phyloP scores from a whole-genome alignment of 2,329 filamentous ascomycete genomes.

The Fusarium chaquense region DNA sequence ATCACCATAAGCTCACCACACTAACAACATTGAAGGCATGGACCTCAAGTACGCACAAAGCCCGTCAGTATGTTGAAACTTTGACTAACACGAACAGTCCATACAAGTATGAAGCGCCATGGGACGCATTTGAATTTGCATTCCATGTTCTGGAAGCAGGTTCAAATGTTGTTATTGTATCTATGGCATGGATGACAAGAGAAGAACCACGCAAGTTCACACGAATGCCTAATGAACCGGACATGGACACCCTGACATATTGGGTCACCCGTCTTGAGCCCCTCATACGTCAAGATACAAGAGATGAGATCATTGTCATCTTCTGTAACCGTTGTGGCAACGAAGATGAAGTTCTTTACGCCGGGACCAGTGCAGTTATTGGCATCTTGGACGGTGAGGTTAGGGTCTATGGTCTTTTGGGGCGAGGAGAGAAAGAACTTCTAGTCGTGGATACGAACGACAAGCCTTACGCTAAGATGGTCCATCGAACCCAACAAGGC shows the following conservation, averaged over 20 bases:
- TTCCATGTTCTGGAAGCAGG: slow-evolving; percentile 67
- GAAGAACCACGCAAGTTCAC: slow-evolving; percentile 63
- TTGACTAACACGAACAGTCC: slow-evolving; percentile 45
- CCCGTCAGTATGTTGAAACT: too few species aligned
- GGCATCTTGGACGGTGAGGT: slow-evolving; percentile 74
- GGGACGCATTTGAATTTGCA: slow-evolving; percentile 59
- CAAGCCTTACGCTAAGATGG: slow-evolving; percentile 3
- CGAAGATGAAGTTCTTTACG: slow-evolving; percentile 75
- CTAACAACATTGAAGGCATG: slow-evolving; percentile 50
- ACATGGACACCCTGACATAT: slow-evolving; percentile 79
- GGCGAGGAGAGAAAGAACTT: slow-evolving; percentile 75
- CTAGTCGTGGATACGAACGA: slow-evolving; percentile 53
- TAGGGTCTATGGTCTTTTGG: slow-evolving; percentile 75
- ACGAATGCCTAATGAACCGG: slow-evolving; percentile 67
- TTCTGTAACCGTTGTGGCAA: slow-evolving; percentile 77
- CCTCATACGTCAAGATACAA: slow-evolving; percentile 62
- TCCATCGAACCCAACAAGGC: slow-evolving; percentile 5
- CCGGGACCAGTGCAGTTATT: slow-evolving; percentile 79
- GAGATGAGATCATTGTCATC: slow-evolving; percentile 75
- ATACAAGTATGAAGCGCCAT: slow-evolving; percentile 56
- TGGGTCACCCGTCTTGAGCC: slow-evolving; percentile 81
- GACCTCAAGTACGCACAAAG: slow-evolving; percentile 65
- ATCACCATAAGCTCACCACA: background rate
- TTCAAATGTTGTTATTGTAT: slow-evolving; percentile 74
- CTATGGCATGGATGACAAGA: slow-evolving; percentile 82